These are phyloP conservation scores for Closterium sp. DNA, from an alignment of 139 green algal species.

Conservation along the genomic window DNA sequence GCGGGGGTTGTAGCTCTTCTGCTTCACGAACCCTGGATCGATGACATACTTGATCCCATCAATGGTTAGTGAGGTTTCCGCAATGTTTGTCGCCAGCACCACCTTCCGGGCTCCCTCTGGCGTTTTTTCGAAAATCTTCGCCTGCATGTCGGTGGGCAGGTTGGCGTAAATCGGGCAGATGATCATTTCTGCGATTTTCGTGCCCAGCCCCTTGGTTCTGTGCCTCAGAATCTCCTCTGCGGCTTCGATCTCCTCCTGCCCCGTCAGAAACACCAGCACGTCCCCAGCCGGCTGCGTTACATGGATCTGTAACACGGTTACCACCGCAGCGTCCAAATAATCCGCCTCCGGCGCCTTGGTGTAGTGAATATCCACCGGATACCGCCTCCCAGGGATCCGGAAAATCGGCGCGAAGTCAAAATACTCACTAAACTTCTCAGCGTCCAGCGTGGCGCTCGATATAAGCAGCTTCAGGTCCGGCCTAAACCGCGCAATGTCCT, in stretches of 20 bases:
- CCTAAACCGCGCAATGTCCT: slow-evolving; percentile 76
- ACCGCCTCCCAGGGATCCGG: slow-evolving; percentile 80
- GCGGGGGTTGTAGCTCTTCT: slow-evolving; percentile 95
- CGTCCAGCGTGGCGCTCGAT: slow-evolving; percentile 65
- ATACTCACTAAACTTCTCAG: slow-evolving; percentile 70
- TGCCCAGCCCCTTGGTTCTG: slow-evolving; percentile 79
- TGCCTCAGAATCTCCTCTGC: slow-evolving; percentile 88
- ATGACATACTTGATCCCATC: slow-evolving; percentile 96
- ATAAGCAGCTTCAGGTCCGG: slow-evolving; percentile 97
- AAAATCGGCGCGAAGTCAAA: slow-evolving; percentile 97
- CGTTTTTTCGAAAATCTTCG: slow-evolving; percentile 95
- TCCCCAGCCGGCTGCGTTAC: slow-evolving; percentile 76
- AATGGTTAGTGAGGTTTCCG: slow-evolving; percentile 95
- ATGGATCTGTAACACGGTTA: slow-evolving; percentile 85
- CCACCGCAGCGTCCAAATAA: slow-evolving; percentile 82
- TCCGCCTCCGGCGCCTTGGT: slow-evolving; percentile 85
- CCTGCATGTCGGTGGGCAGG: slow-evolving; percentile 86
- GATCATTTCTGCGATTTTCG: slow-evolving; percentile 89
- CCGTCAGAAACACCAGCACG: slow-evolving; percentile 95
- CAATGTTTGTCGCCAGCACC: slow-evolving; percentile 98
- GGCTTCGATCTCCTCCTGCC: slow-evolving; percentile 96
- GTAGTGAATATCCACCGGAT: slow-evolving; percentile 97
- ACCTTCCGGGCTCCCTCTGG: slow-evolving; percentile 74
- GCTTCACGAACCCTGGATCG: slow-evolving; percentile 94
- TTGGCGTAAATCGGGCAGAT: slow-evolving; percentile 97